Conservation (phyloP, 768 basidiomycete species). For the Kwoniella shandongensis region DNA sequence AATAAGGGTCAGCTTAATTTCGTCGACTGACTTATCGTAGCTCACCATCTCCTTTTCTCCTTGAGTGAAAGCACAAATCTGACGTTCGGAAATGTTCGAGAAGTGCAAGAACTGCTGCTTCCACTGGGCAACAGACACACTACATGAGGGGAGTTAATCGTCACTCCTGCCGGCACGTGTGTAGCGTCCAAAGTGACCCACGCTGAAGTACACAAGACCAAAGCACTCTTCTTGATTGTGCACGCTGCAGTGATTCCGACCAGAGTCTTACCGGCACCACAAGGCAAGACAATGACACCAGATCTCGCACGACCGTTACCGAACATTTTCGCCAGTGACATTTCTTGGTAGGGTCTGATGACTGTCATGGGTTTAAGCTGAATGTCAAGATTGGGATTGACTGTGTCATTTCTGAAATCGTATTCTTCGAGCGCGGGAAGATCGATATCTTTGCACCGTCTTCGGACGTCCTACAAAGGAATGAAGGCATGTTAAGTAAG, state of each 20-base stretch:
- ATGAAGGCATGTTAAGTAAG: background rate
- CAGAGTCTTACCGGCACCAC: constrained; percentile 96
- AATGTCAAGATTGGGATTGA: constrained; percentile 95
- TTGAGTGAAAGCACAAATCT: constrained; percentile 96
- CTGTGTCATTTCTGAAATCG: constrained; percentile 94
- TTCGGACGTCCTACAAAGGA: constrained; percentile 76
- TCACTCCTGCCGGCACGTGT: too few relatives aligned
- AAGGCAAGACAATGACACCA: constrained; percentile 96
- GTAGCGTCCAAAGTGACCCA: too few relatives aligned
- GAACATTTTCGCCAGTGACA: constrained; percentile 98
- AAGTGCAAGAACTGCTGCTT: constrained; percentile 96
- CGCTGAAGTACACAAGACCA: constrained; percentile 97
- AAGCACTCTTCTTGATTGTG: constrained; percentile 97
- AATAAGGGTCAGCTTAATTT: background rate
- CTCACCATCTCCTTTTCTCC: constrained; percentile 91
- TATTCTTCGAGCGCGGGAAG: constrained; percentile 99
- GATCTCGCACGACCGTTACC: constrained; percentile 97
- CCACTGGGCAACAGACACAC: constrained; percentile 89
- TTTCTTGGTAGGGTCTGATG: constrained; percentile 97
- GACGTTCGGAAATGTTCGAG: constrained; percentile 95
- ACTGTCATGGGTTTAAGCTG: constrained; percentile 97
- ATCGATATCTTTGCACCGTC: constrained; percentile 92
- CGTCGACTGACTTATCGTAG: background rate
- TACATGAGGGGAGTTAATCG: constrained; percentile 10
- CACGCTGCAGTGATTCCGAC: constrained; percentile 99